phyloP scores from a whole-genome alignment of 1,139 yeast genomes.

The Magnusiomyces suaveolens region DNA sequence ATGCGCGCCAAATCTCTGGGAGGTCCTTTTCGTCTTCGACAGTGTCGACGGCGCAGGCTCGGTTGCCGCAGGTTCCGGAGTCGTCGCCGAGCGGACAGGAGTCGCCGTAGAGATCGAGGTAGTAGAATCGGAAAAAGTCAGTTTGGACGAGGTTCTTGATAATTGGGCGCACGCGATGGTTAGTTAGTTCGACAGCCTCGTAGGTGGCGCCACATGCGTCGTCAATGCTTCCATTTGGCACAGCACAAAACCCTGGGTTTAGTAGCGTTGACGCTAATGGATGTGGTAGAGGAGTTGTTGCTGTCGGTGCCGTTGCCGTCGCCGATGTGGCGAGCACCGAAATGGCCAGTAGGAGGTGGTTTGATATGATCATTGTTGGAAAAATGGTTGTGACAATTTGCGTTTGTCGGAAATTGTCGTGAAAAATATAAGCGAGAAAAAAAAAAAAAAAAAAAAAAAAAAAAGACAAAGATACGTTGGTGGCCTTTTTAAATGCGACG shows the following conservation, averaged over 20 bases:
- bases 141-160: constrained; percentile 43
- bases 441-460: too few species aligned
- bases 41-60: constrained; percentile 89
- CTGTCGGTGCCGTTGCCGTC: too few species aligned
- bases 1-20: constrained; percentile 67
- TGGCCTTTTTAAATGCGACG: too few species aligned
- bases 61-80: constrained; percentile 78
- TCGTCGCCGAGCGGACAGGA: constrained; percentile 83
- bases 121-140: constrained; percentile 65
- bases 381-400: too few species aligned
- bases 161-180: constrained; percentile 43
- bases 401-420: too few species aligned
- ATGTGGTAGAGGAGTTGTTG: too few species aligned
- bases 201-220: constrained; percentile 46
- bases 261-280: neutral
- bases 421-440: too few species aligned
- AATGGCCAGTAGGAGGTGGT: too few species aligned
- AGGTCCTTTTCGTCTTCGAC: constrained; percentile 45
- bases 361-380: too few species aligned
- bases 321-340: too few species aligned
- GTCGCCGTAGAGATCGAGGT: constrained; percentile 66
- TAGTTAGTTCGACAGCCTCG: constrained; percentile 44
- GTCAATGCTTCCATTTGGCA: constrained; percentile 18
- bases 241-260: constrained; percentile 13
- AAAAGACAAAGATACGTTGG: too few species aligned